Base-by-base conservation (phyloP, 768 basidiomycete genomes). In the Pluteus cervinus region DNA sequence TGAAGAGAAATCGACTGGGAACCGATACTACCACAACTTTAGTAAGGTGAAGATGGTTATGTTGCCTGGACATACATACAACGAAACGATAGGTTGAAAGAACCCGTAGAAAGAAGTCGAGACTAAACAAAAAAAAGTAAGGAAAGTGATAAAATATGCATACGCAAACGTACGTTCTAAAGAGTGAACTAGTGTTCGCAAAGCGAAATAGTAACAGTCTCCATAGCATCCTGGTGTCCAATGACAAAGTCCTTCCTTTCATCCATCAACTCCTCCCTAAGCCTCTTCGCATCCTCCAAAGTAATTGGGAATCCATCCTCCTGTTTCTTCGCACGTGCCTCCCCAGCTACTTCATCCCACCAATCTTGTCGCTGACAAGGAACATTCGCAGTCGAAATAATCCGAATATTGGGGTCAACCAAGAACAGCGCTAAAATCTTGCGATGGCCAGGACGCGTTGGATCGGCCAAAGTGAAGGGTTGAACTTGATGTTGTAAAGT, bases 341-440 rank as follows among this genome's bases (percentile, higher is more conserved):
- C 18, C 29, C 21, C 16, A n/a, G 53, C 26, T 5, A 36, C 39
- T n/a, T 47, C 43, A 3, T 28, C 22, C 47, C 51, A 51, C 54
- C 54, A 55, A 7, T 53, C 47, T 24, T 42, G 28, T 26, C 49
- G 49, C 38, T 60, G 58, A 14, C 51, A 55, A 1, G 54, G 54
- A 9, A 58, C 49, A 24, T 54, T 52, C 4, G 51, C 46, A 1
- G 54, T 51, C 8, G 55, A 57, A 11, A 50, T 44, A 16, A 58
- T 46, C 10, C 33, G 44, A 22, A 52, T 38, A 29, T 50, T 46
- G 2, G 55, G 53, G 37, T 65, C 57, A 39, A 63, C 52, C 26
- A 66, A 57, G 48, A 59, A 63, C n/a, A 66, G 45, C 3, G 54
- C 55, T 16, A 65, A 39, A 20, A 66, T 60, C 44, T 60, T 66